These are phyloP conservation scores for Exophiala mesophila DNA, from an alignment of 2,329 filamentous ascomycete genomes.

Conservation along the genomic window DNA sequence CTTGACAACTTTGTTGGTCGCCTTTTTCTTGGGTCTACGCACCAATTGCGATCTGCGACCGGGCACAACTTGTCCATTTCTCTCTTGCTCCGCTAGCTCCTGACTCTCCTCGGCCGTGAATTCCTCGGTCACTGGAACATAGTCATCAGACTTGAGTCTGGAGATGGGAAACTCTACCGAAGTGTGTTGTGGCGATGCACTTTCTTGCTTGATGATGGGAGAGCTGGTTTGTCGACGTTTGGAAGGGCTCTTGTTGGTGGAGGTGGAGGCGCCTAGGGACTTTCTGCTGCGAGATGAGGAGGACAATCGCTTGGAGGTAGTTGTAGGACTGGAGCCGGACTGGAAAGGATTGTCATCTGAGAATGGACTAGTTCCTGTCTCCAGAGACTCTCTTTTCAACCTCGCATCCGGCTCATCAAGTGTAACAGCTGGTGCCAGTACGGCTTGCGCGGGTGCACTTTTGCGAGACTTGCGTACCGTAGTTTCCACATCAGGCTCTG, in stretches of 20 bases:
- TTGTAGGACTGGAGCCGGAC: constrained; percentile 67
- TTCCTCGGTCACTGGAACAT: constrained; percentile 73
- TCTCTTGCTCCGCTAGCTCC: constrained; percentile 63
- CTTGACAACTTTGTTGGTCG: constrained; percentile 49
- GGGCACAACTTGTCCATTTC: constrained; percentile 25
- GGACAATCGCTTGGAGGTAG: constrained; percentile 45
- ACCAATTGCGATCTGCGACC: constrained; percentile 33
- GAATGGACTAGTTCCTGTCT: constrained; percentile 60
- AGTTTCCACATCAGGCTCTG: constrained; percentile 43
- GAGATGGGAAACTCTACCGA: constrained; percentile 56
- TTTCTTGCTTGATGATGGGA: constrained; percentile 46
- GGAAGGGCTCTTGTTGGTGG: constrained; percentile 22
- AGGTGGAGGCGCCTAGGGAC: constrained; percentile 28
- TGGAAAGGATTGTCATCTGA: constrained; percentile 92
- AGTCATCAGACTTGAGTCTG: constrained; percentile 41
- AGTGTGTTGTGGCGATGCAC: constrained; percentile 43
- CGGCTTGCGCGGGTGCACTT: constrained; percentile 38
- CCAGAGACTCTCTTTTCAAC: constrained; percentile 42
- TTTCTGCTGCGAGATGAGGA: constrained; percentile 44
- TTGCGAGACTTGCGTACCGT: constrained; percentile 50
- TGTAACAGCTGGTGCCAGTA: constrained; percentile 29
- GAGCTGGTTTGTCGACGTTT: constrained; percentile 49
- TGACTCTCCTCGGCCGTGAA: constrained; percentile 89
- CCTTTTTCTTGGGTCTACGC: constrained; percentile 39
- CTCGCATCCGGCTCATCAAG: constrained; percentile 34